Base-by-base conservation (phyloP, 2,329 filamentous ascomycete species). In the Aureobasidium subglaciale region DNA sequence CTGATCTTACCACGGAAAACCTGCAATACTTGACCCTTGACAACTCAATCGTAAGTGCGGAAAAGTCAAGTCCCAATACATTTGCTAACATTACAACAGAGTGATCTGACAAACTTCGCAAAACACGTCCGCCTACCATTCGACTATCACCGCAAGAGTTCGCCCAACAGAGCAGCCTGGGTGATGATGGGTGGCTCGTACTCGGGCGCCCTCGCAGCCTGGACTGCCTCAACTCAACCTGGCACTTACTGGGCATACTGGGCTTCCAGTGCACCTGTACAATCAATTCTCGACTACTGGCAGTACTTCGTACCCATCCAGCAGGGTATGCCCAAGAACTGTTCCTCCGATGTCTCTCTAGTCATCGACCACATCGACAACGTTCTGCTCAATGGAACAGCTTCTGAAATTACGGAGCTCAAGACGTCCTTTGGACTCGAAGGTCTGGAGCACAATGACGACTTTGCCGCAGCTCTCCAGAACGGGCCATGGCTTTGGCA, bases 231-330 rank as follows among this genome's bases (percentile, higher is more conserved):
- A 11, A 67, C 76, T 2, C 68, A 73, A 1, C 78, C 79, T 0
- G 80, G 77, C 6, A 82, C 78, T 0, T 80, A 81, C 66, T 83
- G 80, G 80, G 80, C 79, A 1, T 83, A 83, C 59, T 78, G 81
- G 64, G 70, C 79, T 3, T 79, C 77, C 27, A 79, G 76, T 63
- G 81, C 75, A 0, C 77, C 78, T 0, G 79, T 83, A 1, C 68
- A 84, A 61, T 75, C 77, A 1, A 74, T 83, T 30, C 32, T 37
- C n/a, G 34, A 84, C 65, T 82, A 77, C 62, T 84, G 79, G 79
- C 70, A 77, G 64, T 84, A 83, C 61, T 83, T 81, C 62, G 62
- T 70, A 4, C 79, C 79, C 0, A 71, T 83, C n/a, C 75, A 79
- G 62, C 62, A 78, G 29, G 80, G 79, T 7, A 82, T 83, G 78